A percentile compares a stretch with the other conserved stretches of the same genome.
Conservation (phyloP, 78 protist genomes). For the Anaeramoeba flamelloides region DNA sequence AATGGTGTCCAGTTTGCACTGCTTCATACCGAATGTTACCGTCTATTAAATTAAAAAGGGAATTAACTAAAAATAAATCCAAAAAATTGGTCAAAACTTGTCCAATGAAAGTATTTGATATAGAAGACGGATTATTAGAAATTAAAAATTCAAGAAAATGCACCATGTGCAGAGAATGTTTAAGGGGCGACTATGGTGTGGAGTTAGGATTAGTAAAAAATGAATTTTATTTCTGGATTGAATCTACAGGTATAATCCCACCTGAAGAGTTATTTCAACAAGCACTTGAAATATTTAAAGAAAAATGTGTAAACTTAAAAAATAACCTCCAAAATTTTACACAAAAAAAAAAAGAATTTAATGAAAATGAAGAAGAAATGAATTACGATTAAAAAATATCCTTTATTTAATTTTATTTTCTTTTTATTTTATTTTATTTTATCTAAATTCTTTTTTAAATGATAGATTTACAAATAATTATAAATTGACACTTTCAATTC, state of each 20-base stretch:
- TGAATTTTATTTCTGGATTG: constrained; percentile 64
- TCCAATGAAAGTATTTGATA: constrained; percentile 62
- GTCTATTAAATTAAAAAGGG: constrained; percentile 22
- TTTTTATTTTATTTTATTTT: too few species aligned
- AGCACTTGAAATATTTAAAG: constrained; percentile 18
- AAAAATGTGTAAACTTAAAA: too few species aligned
- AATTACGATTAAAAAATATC: too few species aligned
- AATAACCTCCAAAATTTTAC: too few species aligned
- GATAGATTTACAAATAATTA: too few species aligned
- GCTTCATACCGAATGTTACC: constrained; percentile 78
- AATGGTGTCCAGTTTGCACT: constrained; percentile 87
- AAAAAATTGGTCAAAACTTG: constrained; percentile 32
- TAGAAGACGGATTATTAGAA: constrained; percentile 43
- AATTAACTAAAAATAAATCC: constrained; percentile 29
- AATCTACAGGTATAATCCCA: constrained; percentile 37
- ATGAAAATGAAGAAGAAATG: too few species aligned
- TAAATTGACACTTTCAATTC: too few species aligned
- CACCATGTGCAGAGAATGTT: constrained; percentile 16
- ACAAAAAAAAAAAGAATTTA: too few species aligned
- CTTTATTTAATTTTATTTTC: too few species aligned
- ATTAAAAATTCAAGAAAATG: constrained; percentile 7
- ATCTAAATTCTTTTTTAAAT: too few species aligned
- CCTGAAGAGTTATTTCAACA: constrained; percentile 22
- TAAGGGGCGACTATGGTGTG: constrained; percentile 1
- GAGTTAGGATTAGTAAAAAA: constrained; percentile 34